Base-by-base conservation (phyloP, 2,329 filamentous ascomycete genomes). In the Fusarium graminum region DNA sequence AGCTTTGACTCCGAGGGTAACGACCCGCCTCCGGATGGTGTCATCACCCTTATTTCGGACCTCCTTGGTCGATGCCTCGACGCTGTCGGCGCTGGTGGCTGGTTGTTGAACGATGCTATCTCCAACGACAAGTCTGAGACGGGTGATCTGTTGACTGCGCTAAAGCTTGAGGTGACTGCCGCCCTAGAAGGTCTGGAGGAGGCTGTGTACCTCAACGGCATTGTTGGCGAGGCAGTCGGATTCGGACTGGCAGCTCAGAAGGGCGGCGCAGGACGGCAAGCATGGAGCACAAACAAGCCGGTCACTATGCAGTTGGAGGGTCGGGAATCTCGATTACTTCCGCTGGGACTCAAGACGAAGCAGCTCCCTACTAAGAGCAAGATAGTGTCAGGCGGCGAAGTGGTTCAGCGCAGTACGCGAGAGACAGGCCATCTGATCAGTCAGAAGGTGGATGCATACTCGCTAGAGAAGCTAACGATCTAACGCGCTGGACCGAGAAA, bases 361-460 rank as follows among this genome's bases (percentile, higher is more conserved):
- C 77, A 80, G 65, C 73, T 76, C 45, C 80, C 87, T 22, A 82
- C 82, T 40, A 79, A 74, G 61, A 79, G 82, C 63, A 88, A 92
- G 85, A 80, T 91, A 68, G 81, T 89, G 69, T 82, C 85, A 44
- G 88, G 88, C 55, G 92, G 92, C 17, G 90, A 93, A 80, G 81
- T 92, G 39, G 83, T 89, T 64, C 81, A 86, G 75, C 86, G 92
- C 69, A 93, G 84, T 70, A 83, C 81, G 70, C 84, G 93, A 77
- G 91, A 97, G 80, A 88, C 90, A 59, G 92, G 91, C 17, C 88
- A 91, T 77, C 79, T 96, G 76, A 87, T 91, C 74, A 92, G 91
- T 74, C 91, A 92, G 80, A 90, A 89, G 75, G 90, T 94, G 63
- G 91, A 91, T 55, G 88, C 90, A 68, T 97, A 97, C 80, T 92